phyloP scores from a whole-genome alignment of 306 rosid genomes.

The Pyrus pyrifolia region DNA sequence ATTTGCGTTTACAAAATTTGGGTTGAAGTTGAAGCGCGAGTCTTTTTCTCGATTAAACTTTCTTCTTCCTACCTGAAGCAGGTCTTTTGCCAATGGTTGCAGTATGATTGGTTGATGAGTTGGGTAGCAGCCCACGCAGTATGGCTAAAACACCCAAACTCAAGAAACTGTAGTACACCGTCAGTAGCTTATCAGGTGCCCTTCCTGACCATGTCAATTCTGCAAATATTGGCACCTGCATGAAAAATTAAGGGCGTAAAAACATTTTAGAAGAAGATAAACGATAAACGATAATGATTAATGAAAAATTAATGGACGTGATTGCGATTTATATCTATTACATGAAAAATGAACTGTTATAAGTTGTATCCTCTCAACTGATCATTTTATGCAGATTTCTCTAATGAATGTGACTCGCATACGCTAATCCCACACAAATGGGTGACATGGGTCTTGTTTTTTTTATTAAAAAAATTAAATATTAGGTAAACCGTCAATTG shows the following conservation, averaged over 20 bases:
- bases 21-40: not conserved
- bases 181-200: conserved; percentile 7
- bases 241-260: not conserved
- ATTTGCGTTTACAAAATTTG: not conserved
- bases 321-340: no score
- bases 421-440: not conserved
- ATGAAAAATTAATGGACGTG: not conserved
- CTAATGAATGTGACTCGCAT: no score
- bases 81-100: conserved; percentile 3
- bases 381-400: not conserved
- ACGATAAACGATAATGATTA: not conserved
- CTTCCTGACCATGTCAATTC: conserved; percentile 9
- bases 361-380: not conserved
- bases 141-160: conserved; percentile 13
- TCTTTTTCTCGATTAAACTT: not conserved
- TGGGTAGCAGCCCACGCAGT: conserved; percentile 9
- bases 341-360: no score
- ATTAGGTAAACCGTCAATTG: not conserved
- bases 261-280: not conserved
- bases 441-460: not conserved
- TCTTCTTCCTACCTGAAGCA: conserved; percentile 3
- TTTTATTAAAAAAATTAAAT: no score
- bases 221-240: conserved; percentile 16
- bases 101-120: not conserved
- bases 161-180: conserved; percentile 6